These are phyloP conservation scores for Diaporthe batatas DNA, from an alignment of 2,329 filamentous ascomycete species.

Conservation along the genomic window DNA sequence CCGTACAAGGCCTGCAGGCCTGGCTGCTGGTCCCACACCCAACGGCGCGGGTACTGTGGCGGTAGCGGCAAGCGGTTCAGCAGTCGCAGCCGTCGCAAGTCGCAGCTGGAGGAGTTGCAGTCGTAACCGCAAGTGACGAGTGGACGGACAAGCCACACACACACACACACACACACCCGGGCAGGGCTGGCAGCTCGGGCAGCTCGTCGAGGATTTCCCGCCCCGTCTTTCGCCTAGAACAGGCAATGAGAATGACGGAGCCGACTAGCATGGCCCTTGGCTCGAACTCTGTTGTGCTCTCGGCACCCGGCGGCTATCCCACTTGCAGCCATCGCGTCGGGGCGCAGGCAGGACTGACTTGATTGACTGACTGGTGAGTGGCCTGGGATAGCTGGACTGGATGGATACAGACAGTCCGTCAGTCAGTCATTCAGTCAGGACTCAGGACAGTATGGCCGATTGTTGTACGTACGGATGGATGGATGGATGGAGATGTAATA, in stretches of 20 bases:
- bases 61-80: conserved; percentile 13
- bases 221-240: conserved; percentile 42
- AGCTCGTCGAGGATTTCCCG: conserved; percentile 39
- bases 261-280: conserved; percentile 20
- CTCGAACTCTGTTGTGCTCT: conserved; percentile 6
- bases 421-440: too few species aligned
- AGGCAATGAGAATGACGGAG: conserved; percentile 1
- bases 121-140: conserved; percentile 4
- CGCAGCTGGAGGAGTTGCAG: background rate
- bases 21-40: conserved; percentile 19
- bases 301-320: conserved; percentile 6
- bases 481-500: background rate
- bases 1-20: background rate
- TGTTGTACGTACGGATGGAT: conserved; percentile 32
- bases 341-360: conserved; percentile 8
- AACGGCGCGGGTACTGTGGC: conserved; percentile 20
- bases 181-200: background rate
- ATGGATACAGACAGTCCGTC: conserved; percentile 8
- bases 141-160: background rate
- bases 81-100: conserved; percentile 1
- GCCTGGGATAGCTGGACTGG: background rate
- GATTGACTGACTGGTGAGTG: background rate
- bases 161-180: background rate
- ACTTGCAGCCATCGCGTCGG: conserved; percentile 23
- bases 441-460: conserved; percentile 23